phyloP scores from a whole-genome alignment of 768 basidiomycete species.

The Sporobolomyces roseus region DNA sequence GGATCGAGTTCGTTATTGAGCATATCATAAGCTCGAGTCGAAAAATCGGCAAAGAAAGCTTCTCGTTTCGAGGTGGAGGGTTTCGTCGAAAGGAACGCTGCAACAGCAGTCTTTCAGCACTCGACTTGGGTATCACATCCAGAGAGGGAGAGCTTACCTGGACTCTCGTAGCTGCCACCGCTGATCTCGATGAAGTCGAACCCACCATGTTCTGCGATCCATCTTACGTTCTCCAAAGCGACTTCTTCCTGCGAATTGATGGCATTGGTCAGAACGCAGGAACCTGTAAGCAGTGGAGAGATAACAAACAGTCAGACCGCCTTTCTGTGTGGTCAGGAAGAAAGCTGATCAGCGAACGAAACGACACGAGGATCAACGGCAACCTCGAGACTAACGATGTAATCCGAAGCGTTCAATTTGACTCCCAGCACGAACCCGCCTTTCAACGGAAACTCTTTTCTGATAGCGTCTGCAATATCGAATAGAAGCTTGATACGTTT shows the following conservation, averaged over 20 bases:
- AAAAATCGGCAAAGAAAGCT: slow-evolving; percentile 68
- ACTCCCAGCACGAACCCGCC: slow-evolving; percentile 66
- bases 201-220: slow-evolving; percentile 62
- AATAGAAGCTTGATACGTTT: slow-evolving; percentile 57
- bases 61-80: slow-evolving; percentile 53
- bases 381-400: slow-evolving; percentile 51
- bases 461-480: slow-evolving; percentile 59
- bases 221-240: slow-evolving; percentile 61
- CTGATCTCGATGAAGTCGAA: slow-evolving; percentile 84
- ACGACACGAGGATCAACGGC: too few relatives aligned
- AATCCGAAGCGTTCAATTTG: slow-evolving; percentile 78
- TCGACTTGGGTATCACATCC: too few relatives aligned
- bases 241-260: slow-evolving; percentile 46
- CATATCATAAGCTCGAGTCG: slow-evolving; percentile 56
- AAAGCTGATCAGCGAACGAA: neutral
- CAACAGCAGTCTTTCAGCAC: too few relatives aligned
- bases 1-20: slow-evolving; percentile 49
- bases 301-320: slow-evolving; percentile 41
- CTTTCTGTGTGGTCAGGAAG: too few relatives aligned
- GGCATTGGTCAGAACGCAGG: too few relatives aligned
- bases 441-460: slow-evolving; percentile 53
- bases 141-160: slow-evolving; percentile 53
- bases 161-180: slow-evolving; percentile 78
- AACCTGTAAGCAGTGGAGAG: too few relatives aligned
- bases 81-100: slow-evolving; percentile 16